Conservation (phyloP, 2,329 filamentous ascomycete species). For the Penicillium palitans region DNA sequence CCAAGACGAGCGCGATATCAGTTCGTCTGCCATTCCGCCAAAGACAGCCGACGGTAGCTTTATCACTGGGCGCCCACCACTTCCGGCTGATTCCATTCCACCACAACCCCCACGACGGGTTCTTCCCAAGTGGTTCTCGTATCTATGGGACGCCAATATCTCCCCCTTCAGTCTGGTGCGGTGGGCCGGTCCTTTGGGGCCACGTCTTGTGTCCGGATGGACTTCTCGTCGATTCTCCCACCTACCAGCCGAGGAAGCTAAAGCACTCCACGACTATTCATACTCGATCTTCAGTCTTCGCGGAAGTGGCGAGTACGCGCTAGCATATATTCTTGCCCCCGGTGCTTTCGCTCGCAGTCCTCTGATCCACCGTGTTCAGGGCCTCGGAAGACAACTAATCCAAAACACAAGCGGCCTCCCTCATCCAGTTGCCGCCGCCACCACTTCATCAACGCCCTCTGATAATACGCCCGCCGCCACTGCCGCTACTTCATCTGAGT, state of each 20-base stretch:
- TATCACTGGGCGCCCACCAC: slow-evolving; percentile 47
- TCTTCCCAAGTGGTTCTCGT: slow-evolving; percentile 81
- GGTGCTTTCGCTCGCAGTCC: slow-evolving; percentile 89
- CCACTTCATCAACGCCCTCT: slow-evolving; percentile 16
- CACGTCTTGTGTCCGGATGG: slow-evolving; percentile 91
- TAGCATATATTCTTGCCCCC: slow-evolving; percentile 89
- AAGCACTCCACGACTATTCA: slow-evolving; percentile 86
- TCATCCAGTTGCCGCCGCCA: slow-evolving; percentile 10
- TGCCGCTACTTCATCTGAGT: slow-evolving; percentile 13
- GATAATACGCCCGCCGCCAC: slow-evolving; percentile 37
- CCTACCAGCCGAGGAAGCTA: slow-evolving; percentile 74
- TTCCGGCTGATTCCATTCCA: slow-evolving; percentile 40
- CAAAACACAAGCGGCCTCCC: slow-evolving; percentile 25
- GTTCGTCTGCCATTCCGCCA: slow-evolving; percentile 27
- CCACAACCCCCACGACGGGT: slow-evolving; percentile 57
- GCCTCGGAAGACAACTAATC: slow-evolving; percentile 73
- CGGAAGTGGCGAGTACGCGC: slow-evolving; percentile 89
- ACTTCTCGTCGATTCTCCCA: slow-evolving; percentile 90
- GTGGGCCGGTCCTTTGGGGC: slow-evolving; percentile 83
- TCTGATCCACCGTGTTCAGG: slow-evolving; percentile 80
- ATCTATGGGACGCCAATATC: slow-evolving; percentile 95
- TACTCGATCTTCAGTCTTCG: slow-evolving; percentile 92
- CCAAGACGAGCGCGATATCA: slow-evolving; percentile 63
- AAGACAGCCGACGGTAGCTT: slow-evolving; percentile 56
- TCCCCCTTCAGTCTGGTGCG: slow-evolving; percentile 91